phyloP scores from a whole-genome alignment of 352 stramenopile species.

The Pythium vanterpoolii region DNA sequence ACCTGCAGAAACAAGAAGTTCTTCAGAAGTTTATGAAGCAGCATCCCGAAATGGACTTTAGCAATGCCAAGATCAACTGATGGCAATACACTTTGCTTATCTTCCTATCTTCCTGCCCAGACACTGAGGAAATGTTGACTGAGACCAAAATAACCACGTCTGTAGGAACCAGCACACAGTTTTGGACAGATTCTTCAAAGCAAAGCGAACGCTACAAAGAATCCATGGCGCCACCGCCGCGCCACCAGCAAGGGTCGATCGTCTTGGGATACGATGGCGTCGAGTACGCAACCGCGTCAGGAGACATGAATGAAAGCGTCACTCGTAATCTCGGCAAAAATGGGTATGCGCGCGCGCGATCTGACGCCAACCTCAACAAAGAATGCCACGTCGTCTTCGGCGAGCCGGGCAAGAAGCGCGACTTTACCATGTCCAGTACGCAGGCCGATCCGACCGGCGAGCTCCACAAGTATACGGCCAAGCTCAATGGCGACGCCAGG shows the following conservation, averaged over 20 bases:
- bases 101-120: background rate
- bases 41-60: constrained; percentile 99
- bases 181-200: background rate
- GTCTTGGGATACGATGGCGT: constrained; percentile 58
- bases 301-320: constrained; percentile 43
- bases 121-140: background rate
- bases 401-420: constrained; percentile 50
- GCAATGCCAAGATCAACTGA: constrained; percentile 97
- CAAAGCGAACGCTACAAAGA: background rate
- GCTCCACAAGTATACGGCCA: constrained; percentile 58
- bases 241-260: constrained; percentile 52
- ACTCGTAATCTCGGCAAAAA: constrained; percentile 14
- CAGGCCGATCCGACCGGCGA: constrained; percentile 58
- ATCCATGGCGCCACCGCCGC: constrained; percentile 20
- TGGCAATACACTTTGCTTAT: constrained; percentile 8
- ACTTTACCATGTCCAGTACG: constrained; percentile 54
- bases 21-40: constrained; percentile 99
- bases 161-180: too few species aligned
- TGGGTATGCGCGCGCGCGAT: background rate
- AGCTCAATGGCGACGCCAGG: constrained; percentile 44
- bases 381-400: constrained; percentile 65
- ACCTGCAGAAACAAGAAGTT: constrained; percentile 97
- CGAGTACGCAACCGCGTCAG: constrained; percentile 52
- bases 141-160: constrained; percentile 7
- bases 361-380: constrained; percentile 51